Conservation (phyloP, 805 yeast species). For the Hagleromyces aurorensis region DNA sequence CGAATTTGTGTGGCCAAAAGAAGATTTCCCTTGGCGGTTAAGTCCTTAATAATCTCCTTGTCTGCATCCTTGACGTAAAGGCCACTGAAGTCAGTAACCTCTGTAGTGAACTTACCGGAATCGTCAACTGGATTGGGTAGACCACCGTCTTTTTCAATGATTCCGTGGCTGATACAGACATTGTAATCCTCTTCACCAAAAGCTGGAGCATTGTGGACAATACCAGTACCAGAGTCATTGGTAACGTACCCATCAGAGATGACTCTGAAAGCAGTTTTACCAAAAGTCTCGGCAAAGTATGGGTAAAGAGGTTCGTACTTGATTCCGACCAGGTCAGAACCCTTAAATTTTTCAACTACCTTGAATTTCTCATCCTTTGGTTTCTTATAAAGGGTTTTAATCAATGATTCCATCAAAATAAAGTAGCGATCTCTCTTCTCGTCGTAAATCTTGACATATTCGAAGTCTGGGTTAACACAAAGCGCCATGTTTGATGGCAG, state of each 20-base stretch:
- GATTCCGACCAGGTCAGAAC: slow-evolving; percentile 70
- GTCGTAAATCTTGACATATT: slow-evolving; percentile 86
- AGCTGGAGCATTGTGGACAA: slow-evolving; percentile 97
- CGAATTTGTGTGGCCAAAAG: slow-evolving; percentile 73
- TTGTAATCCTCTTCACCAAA: slow-evolving; percentile 98
- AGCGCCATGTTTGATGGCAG: slow-evolving; percentile 88
- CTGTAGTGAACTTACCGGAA: slow-evolving; percentile 71
- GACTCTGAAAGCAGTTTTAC: slow-evolving; percentile 75
- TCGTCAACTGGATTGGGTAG: slow-evolving; percentile 97
- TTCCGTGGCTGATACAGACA: slow-evolving; percentile 68
- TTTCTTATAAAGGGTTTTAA: slow-evolving; percentile 84
- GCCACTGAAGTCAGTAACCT: slow-evolving; percentile 71
- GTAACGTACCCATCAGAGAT: slow-evolving; percentile 79
- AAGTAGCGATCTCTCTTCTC: slow-evolving; percentile 76
- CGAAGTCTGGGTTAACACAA: slow-evolving; percentile 85
- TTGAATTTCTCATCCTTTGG: slow-evolving; percentile 85
- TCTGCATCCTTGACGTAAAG: slow-evolving; percentile 94
- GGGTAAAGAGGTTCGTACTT: slow-evolving; percentile 79
- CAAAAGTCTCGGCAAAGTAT: slow-evolving; percentile 68
- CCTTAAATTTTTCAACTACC: slow-evolving; percentile 71
- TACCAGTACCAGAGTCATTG: slow-evolving; percentile 96
- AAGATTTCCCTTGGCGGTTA: slow-evolving; percentile 70
- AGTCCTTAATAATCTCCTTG: slow-evolving; percentile 73
- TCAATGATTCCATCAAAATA: slow-evolving; percentile 75
- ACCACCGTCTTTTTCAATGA: slow-evolving; percentile 55